Conservation (phyloP, 495 filamentous ascomycete genomes). For the Viridothelium virens region DNA sequence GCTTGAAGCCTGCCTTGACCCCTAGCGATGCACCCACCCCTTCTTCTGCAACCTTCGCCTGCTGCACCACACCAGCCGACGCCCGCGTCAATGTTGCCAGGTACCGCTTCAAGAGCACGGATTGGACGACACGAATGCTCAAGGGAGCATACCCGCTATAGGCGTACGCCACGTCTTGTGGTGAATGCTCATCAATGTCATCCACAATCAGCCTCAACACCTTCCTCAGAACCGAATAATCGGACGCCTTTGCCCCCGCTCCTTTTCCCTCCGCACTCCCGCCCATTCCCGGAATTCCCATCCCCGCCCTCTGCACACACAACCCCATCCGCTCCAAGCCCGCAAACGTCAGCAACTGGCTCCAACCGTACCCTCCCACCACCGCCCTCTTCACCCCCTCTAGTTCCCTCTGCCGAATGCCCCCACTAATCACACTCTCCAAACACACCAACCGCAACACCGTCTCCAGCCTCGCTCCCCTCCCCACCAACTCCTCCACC, state of each 20-base stretch:
- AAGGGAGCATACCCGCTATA: conserved; percentile 96
- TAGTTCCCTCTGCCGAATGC: conserved; percentile 76
- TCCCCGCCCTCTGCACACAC: conserved; percentile 55
- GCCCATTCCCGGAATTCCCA: neutral
- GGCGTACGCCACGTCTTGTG: conserved; percentile 91
- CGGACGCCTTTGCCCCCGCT: neutral
- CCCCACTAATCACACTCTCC: conserved; percentile 82
- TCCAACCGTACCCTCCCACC: conserved; percentile 87
- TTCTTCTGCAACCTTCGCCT: conserved; percentile 1
- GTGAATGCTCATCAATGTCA: conserved; percentile 95
- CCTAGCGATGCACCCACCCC: conserved; percentile 7
- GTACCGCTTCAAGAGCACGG: conserved; percentile 82
- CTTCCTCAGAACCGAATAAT: conserved; percentile 47
- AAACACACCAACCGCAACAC: conserved; percentile 81
- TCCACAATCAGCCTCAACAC: conserved; percentile 83
- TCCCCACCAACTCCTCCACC: conserved; percentile 87
- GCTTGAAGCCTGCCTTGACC: conserved; percentile 19
- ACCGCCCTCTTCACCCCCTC: conserved; percentile 84
- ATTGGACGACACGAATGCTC: conserved; percentile 90
- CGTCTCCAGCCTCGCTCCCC: conserved; percentile 66
- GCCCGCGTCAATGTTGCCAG: conserved; percentile 54
- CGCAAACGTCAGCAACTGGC: conserved; percentile 83
- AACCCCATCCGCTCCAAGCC: conserved; percentile 80
- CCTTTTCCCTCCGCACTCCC: neutral
- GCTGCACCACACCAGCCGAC: conserved; percentile 73